phyloP scores from a whole-genome alignment of 2,329 filamentous ascomycete species.

The Penicillium sp. region DNA sequence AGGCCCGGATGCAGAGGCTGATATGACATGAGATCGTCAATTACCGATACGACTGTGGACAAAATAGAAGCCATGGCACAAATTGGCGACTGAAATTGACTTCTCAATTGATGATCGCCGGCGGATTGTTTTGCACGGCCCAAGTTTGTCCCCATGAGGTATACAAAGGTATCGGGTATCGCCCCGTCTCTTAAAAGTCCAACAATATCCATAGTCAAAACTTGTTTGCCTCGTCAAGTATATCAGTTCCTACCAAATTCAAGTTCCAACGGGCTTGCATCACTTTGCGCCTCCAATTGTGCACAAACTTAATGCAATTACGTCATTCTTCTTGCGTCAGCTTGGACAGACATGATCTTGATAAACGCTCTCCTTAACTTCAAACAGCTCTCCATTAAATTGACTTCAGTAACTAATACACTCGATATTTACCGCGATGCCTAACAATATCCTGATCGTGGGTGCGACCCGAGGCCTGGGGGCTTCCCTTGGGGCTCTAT shows the following conservation, averaged over 20 bases:
- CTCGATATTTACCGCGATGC: slow-evolving; percentile 9
- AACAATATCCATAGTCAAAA: background rate
- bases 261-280: background rate
- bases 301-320: slow-evolving; percentile 2
- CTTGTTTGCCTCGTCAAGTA: background rate
- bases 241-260: background rate
- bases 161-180: background rate
- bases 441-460: slow-evolving; percentile 57
- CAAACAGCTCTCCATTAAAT: background rate
- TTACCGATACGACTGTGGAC: background rate
- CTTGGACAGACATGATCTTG: background rate
- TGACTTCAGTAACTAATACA: background rate
- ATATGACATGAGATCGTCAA: background rate
- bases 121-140: background rate
- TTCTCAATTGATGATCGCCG: background rate
- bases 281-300: background rate
- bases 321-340: slow-evolving; percentile 24
- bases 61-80: background rate
- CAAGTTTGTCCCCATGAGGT: background rate
- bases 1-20: background rate
- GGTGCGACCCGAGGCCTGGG: slow-evolving; percentile 69
- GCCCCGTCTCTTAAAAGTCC: background rate
- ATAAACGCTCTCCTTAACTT: background rate
- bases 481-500: slow-evolving; percentile 58
- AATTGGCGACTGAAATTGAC: background rate